These are phyloP conservation scores for Thalassia testudinum DNA, from an alignment of 116 monocot species.

Conservation along the genomic window DNA sequence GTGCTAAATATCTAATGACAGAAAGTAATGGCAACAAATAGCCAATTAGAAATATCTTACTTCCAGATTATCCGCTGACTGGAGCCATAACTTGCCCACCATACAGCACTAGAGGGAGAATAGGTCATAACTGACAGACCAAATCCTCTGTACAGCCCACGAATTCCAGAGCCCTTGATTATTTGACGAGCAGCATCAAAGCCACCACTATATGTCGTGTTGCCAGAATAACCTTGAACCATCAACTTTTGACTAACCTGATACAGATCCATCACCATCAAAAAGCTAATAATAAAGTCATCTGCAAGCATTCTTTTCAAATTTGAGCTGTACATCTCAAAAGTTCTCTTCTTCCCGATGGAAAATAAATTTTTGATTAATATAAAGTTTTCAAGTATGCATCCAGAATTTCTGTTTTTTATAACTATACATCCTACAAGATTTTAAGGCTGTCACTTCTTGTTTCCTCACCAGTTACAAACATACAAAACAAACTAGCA, in stretches of 20 bases:
- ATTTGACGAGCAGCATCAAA: conserved; percentile 64
- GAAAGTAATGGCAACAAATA: too few relatives aligned
- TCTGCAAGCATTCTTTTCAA: not conserved
- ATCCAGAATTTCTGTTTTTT: too few relatives aligned
- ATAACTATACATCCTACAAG: too few relatives aligned
- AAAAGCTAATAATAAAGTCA: not conserved
- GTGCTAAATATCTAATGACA: too few relatives aligned
- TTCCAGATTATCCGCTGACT: conserved; percentile 91
- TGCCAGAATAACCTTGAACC: conserved; percentile 97
- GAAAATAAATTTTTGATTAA: too few relatives aligned
- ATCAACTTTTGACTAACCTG: conserved; percentile 98
- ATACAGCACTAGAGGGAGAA: conserved; percentile 93
- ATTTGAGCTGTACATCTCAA: not conserved
- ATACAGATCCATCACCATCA: not conserved
- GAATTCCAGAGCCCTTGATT: conserved; percentile 50
- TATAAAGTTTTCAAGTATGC: too few relatives aligned
- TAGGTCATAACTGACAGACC: conserved; percentile 87
- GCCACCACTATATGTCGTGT: conserved; percentile 80
- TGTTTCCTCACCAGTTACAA: too few relatives aligned
- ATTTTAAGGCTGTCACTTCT: too few relatives aligned
- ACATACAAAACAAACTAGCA: too few relatives aligned
- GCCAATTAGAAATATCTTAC: too few relatives aligned
- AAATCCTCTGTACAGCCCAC: conserved; percentile 91
- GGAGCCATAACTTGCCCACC: conserved; percentile 99
- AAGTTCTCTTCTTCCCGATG: too few relatives aligned